These are phyloP conservation scores for Sporodiniella umbellata DNA, from an alignment of 371 early-diverging fungal species.

Conservation along the genomic window DNA sequence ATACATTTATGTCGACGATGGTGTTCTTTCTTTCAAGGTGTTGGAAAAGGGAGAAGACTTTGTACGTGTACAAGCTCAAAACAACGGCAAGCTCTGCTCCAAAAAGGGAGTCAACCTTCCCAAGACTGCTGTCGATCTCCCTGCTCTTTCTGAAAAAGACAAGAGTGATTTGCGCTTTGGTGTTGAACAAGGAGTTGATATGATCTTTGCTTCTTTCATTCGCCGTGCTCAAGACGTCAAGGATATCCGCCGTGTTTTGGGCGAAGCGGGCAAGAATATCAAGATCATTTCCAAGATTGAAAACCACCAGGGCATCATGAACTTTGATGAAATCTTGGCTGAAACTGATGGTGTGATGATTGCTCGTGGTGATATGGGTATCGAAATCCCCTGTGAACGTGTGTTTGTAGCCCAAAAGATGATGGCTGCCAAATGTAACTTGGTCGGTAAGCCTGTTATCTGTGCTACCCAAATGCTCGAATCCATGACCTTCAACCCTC, in stretches of 20 bases:
- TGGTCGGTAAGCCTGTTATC: slow-evolving; percentile 91
- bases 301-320: slow-evolving; percentile 84
- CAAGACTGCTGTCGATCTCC: slow-evolving; percentile 76
- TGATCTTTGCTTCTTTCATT: slow-evolving; percentile 96
- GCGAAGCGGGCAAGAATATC: slow-evolving; percentile 74
- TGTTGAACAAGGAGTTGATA: slow-evolving; percentile 88
- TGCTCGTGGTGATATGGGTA: slow-evolving; percentile 96
- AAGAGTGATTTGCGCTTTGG: slow-evolving; percentile 86
- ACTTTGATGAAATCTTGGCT: slow-evolving; percentile 92
- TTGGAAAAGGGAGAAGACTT: slow-evolving; percentile 56
- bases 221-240: slow-evolving; percentile 84
- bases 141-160: slow-evolving; percentile 92
- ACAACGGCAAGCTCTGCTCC: slow-evolving; percentile 66
- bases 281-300: slow-evolving; percentile 95
- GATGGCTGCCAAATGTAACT: slow-evolving; percentile 93
- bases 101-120: slow-evolving; percentile 89
- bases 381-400: slow-evolving; percentile 89
- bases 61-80: slow-evolving; percentile 68
- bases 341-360: slow-evolving; percentile 98
- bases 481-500: slow-evolving; percentile 92
- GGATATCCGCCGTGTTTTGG: slow-evolving; percentile 77
- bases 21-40: slow-evolving; percentile 77
- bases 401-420: slow-evolving; percentile 93
- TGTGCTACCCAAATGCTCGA: slow-evolving; percentile 99
- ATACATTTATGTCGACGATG: slow-evolving; percentile 82